Evolutionary conservation across 495 filamentous ascomycete species (phyloP), one percentile per base, ranked within the genome.

Genomic region (Pseudomonodictys pantanalensis): DNA sequence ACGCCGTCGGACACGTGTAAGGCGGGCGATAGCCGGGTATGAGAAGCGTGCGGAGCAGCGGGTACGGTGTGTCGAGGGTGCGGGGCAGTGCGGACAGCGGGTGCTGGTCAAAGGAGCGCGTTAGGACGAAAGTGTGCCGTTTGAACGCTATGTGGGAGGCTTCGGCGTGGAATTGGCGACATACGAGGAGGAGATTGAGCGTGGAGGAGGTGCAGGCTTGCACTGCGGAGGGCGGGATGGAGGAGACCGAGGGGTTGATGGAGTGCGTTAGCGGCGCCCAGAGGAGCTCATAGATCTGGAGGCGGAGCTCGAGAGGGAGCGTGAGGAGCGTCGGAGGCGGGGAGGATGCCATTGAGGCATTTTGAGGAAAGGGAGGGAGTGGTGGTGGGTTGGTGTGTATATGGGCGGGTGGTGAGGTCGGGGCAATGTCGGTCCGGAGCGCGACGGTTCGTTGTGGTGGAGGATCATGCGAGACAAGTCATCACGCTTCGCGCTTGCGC

Each of bases 101-200:
- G 11, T 28, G 2, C 26, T 8, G 1, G 41, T 56, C 41, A 6
- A 56, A 26, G 25, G 45, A 24, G 3, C 52, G 52, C 10, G 24
- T 32, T 8, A 56, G 24, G 24, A 3, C 38, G 41, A 56, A 56
- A 2, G 52, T 56, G 30, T 56, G 52, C 2, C 26, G 26, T 1
- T 17, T 15, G 29, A 24, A 56, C 24, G 52, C 52, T 2, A 42
- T 45, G 41, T 15, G 41, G 2, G 22, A 32, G 2, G 52, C 52
- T 26, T 56, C 52, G 29, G 17, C 9, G 42, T 56, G 26, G 23
- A 56, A 7, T 29, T 46, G 52, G 11, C 42, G 39, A 25, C 52
- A 56, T 10, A 28, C 29, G n/a, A 30, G 52, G 10, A 56, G 52
- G 6, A 56, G 52, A 20, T n/a, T 46, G 7, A 56, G 20, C n/a